A percentile compares a stretch with the other conserved stretches of the same genome.
phyloP scores from a whole-genome alignment of 306 rosid genomes.

The Trichosanthes cucumerina region DNA sequence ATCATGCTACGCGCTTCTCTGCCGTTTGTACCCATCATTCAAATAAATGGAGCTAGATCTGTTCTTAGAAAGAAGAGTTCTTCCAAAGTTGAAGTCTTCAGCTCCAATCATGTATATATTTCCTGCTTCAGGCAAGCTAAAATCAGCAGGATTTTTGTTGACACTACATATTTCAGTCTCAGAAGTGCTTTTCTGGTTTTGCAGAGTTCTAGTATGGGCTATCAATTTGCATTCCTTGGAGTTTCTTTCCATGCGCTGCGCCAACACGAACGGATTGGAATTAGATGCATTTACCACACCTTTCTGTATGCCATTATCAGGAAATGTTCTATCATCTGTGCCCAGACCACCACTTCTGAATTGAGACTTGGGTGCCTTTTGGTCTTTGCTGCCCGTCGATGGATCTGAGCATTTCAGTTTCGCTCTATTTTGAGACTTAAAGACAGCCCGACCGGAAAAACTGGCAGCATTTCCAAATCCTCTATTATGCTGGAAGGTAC shows the following conservation, averaged over 20 bases:
- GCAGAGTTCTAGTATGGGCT: slow-evolving; percentile 24
- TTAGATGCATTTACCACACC: slow-evolving; percentile 14
- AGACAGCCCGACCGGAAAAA: slow-evolving; percentile 31
- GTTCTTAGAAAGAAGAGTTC: slow-evolving; percentile 22
- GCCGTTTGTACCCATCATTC: slow-evolving; percentile 39
- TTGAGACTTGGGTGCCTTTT: slow-evolving; percentile 14
- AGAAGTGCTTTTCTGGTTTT: slow-evolving; percentile 26
- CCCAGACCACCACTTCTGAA: slow-evolving; percentile 11
- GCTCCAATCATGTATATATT: slow-evolving; percentile 79
- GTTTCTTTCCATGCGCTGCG: slow-evolving; percentile 21
- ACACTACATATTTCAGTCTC: slow-evolving; percentile 35
- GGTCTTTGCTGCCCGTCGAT: slow-evolving; percentile 28
- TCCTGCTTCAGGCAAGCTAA: slow-evolving; percentile 48
- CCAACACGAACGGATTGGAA: slow-evolving; percentile 24
- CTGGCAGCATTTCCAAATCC: slow-evolving; percentile 25
- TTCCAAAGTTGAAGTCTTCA: slow-evolving; percentile 57
- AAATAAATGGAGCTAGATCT: slow-evolving; percentile 20
- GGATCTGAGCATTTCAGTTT: slow-evolving; percentile 35
- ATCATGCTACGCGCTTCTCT: slow-evolving; percentile 37
- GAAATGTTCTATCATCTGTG: slow-evolving; percentile 15
- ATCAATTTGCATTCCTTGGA: slow-evolving; percentile 24
- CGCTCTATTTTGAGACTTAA: slow-evolving; percentile 43
- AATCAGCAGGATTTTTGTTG: slow-evolving; percentile 94
- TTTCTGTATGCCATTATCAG: slow-evolving; percentile 18
- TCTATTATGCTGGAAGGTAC: slow-evolving; percentile 35